Evolutionary conservation across 345 rosid species (phyloP), one percentile per base, ranked within the genome.

Genomic region (Rhizophora apiculata): DNA sequence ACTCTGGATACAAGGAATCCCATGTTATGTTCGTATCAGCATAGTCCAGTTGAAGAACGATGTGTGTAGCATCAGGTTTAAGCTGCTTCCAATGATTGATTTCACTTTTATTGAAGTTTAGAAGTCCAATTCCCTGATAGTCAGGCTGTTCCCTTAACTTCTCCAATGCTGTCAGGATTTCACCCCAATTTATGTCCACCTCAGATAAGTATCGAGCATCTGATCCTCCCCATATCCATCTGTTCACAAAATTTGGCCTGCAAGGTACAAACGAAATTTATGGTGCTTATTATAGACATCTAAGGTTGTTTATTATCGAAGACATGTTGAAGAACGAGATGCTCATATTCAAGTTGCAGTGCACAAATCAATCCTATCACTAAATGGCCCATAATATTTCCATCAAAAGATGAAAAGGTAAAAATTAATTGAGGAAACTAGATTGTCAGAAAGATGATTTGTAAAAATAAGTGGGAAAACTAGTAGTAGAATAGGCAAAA

Each of bases 181-280:
- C 67, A 21, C 68, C 70, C 76, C 70, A 72, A 26, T 77, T 68
- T 27, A 72, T 53, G 54, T 77, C 70, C 29, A 68, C 0, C 54
- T 77, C 67, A 15, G 80, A 72, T 39, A 64, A 1, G 36, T 77
- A 77, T 24, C 80, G 52, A 3, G 73, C 52, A 58, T 77, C 80
- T 54, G 55, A 58, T 64, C 76, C 77, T 60, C 80, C 77, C 80
- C 80, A 77, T 59, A 77, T 77, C 80, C 80, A 77, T 22, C 80
- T 72, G 67, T 63, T 67, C 32, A 71, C n/a, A 54, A 71, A 66
- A 13, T 54, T 74, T 30, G 62, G 62, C 58, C 74, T 71, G 68
- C 52, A 56, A 24, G 37, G 37, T 24, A 55, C 60, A 5, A 22
- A 27, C 6, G 24, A 3, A 56, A 10, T 27, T 56, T 56, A 8